Evolutionary conservation across 2,329 filamentous ascomycete genomes (phyloP).

Genomic region (Fusarium pseudoanthophilum): DNA sequence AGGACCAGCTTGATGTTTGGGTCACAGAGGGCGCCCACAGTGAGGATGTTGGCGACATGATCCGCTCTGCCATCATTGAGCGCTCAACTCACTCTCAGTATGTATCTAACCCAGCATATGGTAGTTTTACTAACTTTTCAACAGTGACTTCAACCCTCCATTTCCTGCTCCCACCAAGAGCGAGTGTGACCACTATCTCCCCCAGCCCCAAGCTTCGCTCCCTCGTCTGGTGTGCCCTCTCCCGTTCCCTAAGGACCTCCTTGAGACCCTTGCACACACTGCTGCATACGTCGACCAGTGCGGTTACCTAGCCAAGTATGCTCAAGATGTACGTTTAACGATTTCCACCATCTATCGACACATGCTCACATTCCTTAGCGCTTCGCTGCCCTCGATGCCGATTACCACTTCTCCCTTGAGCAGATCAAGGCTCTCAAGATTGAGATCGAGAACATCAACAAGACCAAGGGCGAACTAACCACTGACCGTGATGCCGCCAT

Average conservation of each 20-base stretch:
- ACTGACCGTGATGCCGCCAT: background rate
- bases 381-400: background rate
- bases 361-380: background rate
- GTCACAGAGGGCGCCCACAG: background rate
- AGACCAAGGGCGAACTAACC: background rate
- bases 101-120: background rate
- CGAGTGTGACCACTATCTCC: conserved; percentile 25
- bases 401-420: background rate
- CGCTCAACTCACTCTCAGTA: conserved; percentile 17
- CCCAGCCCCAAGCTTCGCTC: conserved; percentile 20
- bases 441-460: conserved; percentile 1
- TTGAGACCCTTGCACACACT: conserved; percentile 25
- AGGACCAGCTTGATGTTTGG: conserved; percentile 22
- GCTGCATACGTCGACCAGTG: conserved; percentile 28
- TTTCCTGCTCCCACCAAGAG: background rate
- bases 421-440: conserved; percentile 1
- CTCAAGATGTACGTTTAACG: background rate
- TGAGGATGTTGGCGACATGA: conserved; percentile 11
- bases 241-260: conserved; percentile 21
- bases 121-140: background rate
- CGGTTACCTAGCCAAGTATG: conserved; percentile 36
- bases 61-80: conserved; percentile 15
- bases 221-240: conserved; percentile 9
- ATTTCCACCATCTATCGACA: accelerated
- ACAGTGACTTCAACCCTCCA: conserved; percentile 14